Evolutionary conservation across 2,329 filamentous ascomycete genomes (phyloP).

Genomic region (Beauveria bassiana): DNA sequence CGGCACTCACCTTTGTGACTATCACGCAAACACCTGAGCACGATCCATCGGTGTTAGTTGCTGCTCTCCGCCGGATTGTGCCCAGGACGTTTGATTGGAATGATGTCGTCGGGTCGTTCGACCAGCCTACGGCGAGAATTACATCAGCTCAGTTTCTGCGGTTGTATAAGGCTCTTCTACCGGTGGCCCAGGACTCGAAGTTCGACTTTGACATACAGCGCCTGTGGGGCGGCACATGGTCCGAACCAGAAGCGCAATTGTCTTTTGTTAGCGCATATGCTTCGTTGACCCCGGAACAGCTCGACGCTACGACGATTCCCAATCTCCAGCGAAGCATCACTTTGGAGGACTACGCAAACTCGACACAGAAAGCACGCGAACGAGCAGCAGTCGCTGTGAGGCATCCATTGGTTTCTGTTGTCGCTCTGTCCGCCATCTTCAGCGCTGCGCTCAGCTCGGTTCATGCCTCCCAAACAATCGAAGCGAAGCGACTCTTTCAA

Average conservation of each 20-base stretch:
- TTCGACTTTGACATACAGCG: constrained; percentile 68
- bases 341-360: constrained; percentile 45
- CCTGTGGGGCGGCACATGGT: constrained; percentile 88
- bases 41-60: constrained; percentile 48
- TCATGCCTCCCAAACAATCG: constrained; percentile 52
- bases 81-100: constrained; percentile 60
- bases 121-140: constrained; percentile 68
- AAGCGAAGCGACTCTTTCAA: constrained; percentile 59
- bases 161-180: constrained; percentile 71
- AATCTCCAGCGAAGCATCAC: constrained; percentile 72
- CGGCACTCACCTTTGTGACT: constrained; percentile 61
- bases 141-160: constrained; percentile 73
- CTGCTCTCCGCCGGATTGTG: constrained; percentile 55
- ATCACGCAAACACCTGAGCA: constrained; percentile 50
- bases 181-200: constrained; percentile 52
- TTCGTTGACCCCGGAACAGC: constrained; percentile 62
- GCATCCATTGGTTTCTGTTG: constrained; percentile 82
- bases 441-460: constrained; percentile 55
- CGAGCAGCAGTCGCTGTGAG: constrained; percentile 58
- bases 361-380: constrained; percentile 41
- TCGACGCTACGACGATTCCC: constrained; percentile 81
- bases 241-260: constrained; percentile 76
- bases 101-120: constrained; percentile 70
- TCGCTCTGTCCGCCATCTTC: constrained; percentile 66
- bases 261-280: constrained; percentile 90